A percentile compares a stretch with the other conserved stretches of the same genome.
Evolutionary conservation across 352 stramenopile genomes (phyloP).

Genomic region (Pythium aristosporum): DNA sequence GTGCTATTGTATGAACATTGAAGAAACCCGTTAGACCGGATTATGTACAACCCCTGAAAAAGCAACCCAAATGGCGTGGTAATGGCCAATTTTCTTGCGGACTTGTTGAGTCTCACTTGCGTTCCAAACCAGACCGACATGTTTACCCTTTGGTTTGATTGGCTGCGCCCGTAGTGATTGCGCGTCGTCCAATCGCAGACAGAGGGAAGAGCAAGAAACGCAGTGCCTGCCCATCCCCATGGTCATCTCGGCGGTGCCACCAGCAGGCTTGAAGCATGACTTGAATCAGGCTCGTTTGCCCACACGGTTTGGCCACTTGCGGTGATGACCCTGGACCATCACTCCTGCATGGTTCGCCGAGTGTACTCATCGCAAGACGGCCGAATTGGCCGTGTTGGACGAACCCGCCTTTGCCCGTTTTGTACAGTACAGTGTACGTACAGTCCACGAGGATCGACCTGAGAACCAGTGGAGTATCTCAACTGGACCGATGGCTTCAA

Average conservation of each 20-base stretch:
- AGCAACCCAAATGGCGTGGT: neutral
- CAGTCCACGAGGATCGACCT: too few species aligned
- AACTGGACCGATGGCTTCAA: too few species aligned
- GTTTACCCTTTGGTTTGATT: neutral
- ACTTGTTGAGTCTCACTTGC: neutral
- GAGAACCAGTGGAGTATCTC: too few species aligned
- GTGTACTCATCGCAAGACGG: conserved; percentile 11
- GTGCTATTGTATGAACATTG: neutral
- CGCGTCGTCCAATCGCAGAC: neutral
- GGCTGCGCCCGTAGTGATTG: neutral
- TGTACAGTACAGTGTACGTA: too few species aligned
- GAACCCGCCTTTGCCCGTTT: neutral
- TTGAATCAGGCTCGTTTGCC: neutral
- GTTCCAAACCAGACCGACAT: neutral
- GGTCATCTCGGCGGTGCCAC: too few species aligned
- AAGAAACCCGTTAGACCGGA: too few species aligned
- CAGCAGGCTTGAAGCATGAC: too few species aligned
- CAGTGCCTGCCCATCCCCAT: too few species aligned
- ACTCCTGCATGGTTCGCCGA: conserved; percentile 7
- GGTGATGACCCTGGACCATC: conserved; percentile 13
- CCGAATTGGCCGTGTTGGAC: neutral
- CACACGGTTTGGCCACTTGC: neutral
- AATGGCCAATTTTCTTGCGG: conserved; percentile 2
- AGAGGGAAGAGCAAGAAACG: neutral
- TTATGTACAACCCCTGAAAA: neutral